Evolutionary conservation across 106 monocot genomes (phyloP).

Genomic region (Narthecium ossifragum): DNA sequence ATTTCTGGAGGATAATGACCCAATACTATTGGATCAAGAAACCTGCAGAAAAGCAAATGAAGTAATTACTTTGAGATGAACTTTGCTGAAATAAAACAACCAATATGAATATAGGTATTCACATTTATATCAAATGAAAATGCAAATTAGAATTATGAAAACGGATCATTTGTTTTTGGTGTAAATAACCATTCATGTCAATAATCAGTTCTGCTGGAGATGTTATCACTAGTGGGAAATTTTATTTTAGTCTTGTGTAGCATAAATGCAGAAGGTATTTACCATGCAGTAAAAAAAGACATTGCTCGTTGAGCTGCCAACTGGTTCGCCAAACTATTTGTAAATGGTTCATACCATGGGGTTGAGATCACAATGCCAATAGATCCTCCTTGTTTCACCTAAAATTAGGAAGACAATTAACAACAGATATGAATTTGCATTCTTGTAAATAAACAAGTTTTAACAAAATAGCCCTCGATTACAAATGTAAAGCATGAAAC

Average conservation of each 20-base stretch:
- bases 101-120: background rate
- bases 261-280: background rate
- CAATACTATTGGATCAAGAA: conserved; percentile 39
- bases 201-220: too few species aligned
- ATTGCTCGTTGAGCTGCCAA: conserved; percentile 25
- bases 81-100: background rate
- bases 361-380: conserved; percentile 33
- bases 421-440: background rate
- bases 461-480: background rate
- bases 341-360: conserved; percentile 29
- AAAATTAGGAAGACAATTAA: background rate
- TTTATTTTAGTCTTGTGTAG: too few species aligned
- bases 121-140: background rate
- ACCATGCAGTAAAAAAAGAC: conserved; percentile 36
- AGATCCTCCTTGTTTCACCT: conserved; percentile 31
- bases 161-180: background rate
- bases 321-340: conserved; percentile 15
- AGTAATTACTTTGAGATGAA: background rate
- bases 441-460: background rate
- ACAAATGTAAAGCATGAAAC: too few species aligned
- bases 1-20: conserved; percentile 47
- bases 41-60: conserved; percentile 14
- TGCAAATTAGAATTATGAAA: background rate
- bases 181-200: too few species aligned
- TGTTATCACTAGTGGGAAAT: too few species aligned